A percentile compares a stretch with the other conserved stretches of the same genome.
phyloP scores from a whole-genome alignment of 2,329 filamentous ascomycete genomes.

The Clarireedia homoeocarpa region DNA sequence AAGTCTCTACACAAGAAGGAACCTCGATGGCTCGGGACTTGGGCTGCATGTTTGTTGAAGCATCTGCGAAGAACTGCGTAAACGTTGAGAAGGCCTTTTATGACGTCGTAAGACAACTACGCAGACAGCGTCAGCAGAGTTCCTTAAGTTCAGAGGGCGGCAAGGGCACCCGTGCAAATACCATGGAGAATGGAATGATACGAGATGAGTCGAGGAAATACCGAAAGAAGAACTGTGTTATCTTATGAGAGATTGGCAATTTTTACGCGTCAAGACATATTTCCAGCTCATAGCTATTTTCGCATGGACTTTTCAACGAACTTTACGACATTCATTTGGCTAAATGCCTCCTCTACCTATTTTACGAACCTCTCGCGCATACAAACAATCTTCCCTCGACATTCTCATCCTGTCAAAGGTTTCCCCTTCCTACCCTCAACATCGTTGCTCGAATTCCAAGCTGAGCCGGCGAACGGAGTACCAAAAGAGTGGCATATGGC shows the following conservation, averaged over 20 bases:
- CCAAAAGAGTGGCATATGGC: constrained; percentile 28
- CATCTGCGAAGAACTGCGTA: constrained; percentile 95
- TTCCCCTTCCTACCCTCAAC: constrained; percentile 17
- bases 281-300: constrained; percentile 9
- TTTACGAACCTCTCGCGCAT: constrained; percentile 1
- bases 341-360: constrained; percentile 10
- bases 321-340: constrained; percentile 19
- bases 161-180: constrained; percentile 18
- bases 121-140: constrained; percentile 62
- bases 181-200: constrained; percentile 18
- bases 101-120: constrained; percentile 86
- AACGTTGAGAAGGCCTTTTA: constrained; percentile 99
- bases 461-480: constrained; percentile 29
- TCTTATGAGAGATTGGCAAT: constrained; percentile 26
- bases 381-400: constrained; percentile 7
- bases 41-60: constrained; percentile 93
- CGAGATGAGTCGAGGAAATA: constrained; percentile 25
- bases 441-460: constrained; percentile 23
- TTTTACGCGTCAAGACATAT: constrained; percentile 5
- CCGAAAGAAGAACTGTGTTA: constrained; percentile 26
- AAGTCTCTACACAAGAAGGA: constrained; percentile 94
- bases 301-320: constrained; percentile 16
- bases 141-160: constrained; percentile 15
- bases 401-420: constrained; percentile 2
- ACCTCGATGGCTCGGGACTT: constrained; percentile 85